Conservation (phyloP, 768 basidiomycete genomes). For the Serpula lacrymans region DNA sequence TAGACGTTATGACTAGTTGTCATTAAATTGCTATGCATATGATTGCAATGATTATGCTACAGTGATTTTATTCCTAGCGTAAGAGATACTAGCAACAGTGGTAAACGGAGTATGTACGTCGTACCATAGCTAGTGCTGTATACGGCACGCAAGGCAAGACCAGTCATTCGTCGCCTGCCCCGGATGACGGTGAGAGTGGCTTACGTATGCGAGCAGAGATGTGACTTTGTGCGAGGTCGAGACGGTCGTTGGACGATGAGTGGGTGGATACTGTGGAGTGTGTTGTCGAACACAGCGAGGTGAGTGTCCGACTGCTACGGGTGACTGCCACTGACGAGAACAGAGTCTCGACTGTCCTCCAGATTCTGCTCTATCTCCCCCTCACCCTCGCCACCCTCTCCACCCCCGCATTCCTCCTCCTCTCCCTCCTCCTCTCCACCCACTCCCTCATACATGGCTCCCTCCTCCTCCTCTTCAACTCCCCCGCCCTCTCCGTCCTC, state of each 20-base stretch:
- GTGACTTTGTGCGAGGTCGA: too few species aligned
- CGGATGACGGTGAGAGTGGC: too few species aligned
- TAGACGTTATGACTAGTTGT: too few species aligned
- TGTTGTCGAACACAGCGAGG: conserved; percentile 63
- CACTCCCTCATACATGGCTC: conserved; percentile 85
- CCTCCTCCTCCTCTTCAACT: conserved; percentile 67
- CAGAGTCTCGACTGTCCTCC: conserved; percentile 73
- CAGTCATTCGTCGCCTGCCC: too few species aligned
- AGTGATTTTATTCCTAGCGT: too few species aligned
- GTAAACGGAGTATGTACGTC: too few species aligned
- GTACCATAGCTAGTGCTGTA: too few species aligned
- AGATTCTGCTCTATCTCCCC: conserved; percentile 81
- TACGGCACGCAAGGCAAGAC: too few species aligned
- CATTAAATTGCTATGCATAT: too few species aligned
- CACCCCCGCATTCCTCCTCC: conserved; percentile 72
- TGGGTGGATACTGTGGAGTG: conserved; percentile 66
- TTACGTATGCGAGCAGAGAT: too few species aligned
- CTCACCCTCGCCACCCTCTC: conserved; percentile 83
- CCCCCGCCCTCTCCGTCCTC: conserved; percentile 66
- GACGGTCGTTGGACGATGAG: conserved; percentile 38
- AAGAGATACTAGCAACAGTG: too few species aligned
- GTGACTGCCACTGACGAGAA: conserved; percentile 1
- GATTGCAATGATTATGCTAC: too few species aligned
- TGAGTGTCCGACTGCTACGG: conserved; percentile 18
- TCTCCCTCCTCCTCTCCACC: conserved; percentile 71